Evolutionary conservation across 176 grass and related monocot genomes (phyloP), one percentile per base, ranked within the genome.

Genomic region (Avena eriantha): DNA sequence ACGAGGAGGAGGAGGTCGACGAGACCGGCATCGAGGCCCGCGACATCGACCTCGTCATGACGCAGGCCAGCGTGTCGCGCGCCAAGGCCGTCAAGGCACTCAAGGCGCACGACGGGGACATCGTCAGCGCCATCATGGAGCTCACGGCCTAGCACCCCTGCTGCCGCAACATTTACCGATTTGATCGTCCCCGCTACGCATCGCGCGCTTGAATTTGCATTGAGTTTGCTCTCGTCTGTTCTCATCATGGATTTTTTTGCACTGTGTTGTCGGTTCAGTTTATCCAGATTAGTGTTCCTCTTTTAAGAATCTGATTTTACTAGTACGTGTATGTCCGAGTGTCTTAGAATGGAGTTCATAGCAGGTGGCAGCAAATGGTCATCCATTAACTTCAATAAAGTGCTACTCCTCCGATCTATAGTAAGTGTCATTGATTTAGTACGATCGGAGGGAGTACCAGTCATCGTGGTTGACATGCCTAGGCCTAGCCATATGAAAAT

Each of bases 1-100:
- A 97, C 85, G 92, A 97, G 53, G 94, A 94, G 50, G 94, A 96
- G 47, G 95, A 91, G 65, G 91, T 94, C 1, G 92, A 97, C 83
- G 95, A 94, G 84, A 67, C 86, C 14, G 92, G 91, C 35, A 88
- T 97, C 77, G 95, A 97, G 86, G 77, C 90, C 21, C 95, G 88
- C 51, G 95, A 97, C 84, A 97, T 94, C 89, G 92, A 97, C 87
- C 92, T 97, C 87, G 92, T 97, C 90, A 97, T 97, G 95, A 92
- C 95, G 61, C 92, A 97, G 86, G 95, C 92, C 16, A 86, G 90
- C 65, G 95, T 97, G 73, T 89, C 95, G 16, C 77, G 92, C 47
- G 83, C 86, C 76, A 94, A 94, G 84, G 95, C 95, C 35, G 90
- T 94, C 84, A 97, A 92, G 81, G 95, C 95, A 73, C 92, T 97